Conservation (phyloP, 768 basidiomycete species). For the Suillus ampliporus region DNA sequence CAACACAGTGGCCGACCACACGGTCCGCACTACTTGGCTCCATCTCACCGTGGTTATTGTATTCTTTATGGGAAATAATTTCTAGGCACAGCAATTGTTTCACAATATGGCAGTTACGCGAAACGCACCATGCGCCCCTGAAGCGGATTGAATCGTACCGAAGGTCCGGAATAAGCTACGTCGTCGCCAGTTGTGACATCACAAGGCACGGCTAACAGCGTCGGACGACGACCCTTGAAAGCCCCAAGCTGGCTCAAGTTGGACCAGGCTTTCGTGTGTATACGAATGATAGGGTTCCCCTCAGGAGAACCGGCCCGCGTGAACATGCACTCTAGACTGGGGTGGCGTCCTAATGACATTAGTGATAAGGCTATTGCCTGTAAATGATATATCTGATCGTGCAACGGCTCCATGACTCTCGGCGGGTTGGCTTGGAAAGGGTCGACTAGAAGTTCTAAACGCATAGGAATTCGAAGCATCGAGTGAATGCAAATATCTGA, state of each 20-base stretch:
- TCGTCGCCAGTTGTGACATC: constrained; percentile 1
- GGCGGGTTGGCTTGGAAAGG: neutral
- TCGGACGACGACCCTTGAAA: neutral
- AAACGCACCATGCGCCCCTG: neutral
- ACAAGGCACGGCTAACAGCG: constrained; percentile 4
- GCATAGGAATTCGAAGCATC: neutral
- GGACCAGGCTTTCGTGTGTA: neutral
- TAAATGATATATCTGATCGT: too few species aligned
- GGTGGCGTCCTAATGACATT: neutral
- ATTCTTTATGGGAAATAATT: neutral
- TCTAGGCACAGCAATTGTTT: neutral
- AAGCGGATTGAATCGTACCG: constrained; percentile 1
- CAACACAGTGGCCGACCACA: neutral
- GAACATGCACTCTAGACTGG: neutral
- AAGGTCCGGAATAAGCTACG: neutral
- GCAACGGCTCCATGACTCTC: neutral
- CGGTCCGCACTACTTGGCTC: neutral
- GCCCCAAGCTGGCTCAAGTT: too few species aligned
- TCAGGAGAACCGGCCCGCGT: constrained; percentile 3
- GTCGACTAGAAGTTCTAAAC: neutral
- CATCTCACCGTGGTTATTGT: neutral
- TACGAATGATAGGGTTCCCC: constrained; percentile 3
- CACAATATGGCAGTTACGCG: neutral
- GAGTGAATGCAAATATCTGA: neutral
- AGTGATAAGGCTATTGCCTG: neutral